Conservation (phyloP, 805 yeast species). For the Candida silvatica region DNA sequence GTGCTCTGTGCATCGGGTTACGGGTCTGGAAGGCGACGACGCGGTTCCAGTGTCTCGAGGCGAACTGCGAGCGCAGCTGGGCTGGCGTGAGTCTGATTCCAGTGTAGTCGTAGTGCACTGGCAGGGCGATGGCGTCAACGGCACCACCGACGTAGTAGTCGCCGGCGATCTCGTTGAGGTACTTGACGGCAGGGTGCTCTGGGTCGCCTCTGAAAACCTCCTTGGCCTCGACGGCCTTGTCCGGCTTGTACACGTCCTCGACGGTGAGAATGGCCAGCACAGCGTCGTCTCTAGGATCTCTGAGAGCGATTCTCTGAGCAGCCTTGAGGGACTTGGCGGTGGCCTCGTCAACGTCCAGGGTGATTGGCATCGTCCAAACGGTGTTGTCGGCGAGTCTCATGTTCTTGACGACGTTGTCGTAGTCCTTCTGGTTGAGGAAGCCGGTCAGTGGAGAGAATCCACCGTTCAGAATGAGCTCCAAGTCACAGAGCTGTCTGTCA, state of each 20-base stretch:
- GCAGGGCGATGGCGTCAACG: conserved; percentile 73
- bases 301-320: conserved; percentile 62
- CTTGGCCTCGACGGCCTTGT: conserved; percentile 72
- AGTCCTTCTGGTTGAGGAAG: conserved; percentile 59
- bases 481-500: conserved; percentile 86
- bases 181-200: conserved; percentile 88
- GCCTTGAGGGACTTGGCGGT: conserved; percentile 37
- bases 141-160: conserved; percentile 86
- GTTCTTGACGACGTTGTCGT: conserved; percentile 55
- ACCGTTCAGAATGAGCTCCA: conserved; percentile 86
- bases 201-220: conserved; percentile 94
- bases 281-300: conserved; percentile 74
- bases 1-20: conserved; percentile 99
- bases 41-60: conserved; percentile 72
- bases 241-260: conserved; percentile 71
- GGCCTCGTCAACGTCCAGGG: conserved; percentile 59
- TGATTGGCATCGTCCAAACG: conserved; percentile 90
- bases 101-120: conserved; percentile 85
- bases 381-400: conserved; percentile 68
- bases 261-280: conserved; percentile 78
- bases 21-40: conserved; percentile 97
- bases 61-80: conserved; percentile 80
- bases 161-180: conserved; percentile 65
- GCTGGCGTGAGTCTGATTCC: conserved; percentile 85
- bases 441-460: conserved; percentile 85